Evolutionary conservation across 2,329 filamentous ascomycete genomes (phyloP).

Genomic region (Ophiostoma sp.): DNA sequence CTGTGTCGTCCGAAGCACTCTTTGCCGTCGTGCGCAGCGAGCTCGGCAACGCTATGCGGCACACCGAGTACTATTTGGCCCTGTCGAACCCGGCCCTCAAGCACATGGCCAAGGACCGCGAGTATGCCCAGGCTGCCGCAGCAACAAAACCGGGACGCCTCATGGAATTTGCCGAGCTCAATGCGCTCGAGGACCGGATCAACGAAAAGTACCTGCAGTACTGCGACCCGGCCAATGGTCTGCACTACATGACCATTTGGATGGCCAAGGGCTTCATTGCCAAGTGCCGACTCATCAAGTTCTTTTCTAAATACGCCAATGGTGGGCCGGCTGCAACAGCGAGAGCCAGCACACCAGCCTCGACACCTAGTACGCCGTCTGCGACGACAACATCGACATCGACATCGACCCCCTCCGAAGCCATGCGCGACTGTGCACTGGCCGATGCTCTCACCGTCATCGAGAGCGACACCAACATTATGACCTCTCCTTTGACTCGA

Average conservation of each 20-base stretch:
- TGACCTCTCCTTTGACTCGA: conserved; percentile 35
- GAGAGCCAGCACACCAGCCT: conserved; percentile 25
- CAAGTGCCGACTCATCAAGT: conserved; percentile 51
- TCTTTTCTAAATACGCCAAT: conserved; percentile 30
- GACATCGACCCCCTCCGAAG: background rate
- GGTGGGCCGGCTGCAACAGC: background rate
- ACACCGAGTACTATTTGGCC: conserved; percentile 39
- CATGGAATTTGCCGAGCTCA: conserved; percentile 36
- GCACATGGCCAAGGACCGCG: conserved; percentile 30
- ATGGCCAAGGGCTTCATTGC: conserved; percentile 46
- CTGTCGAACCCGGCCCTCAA: conserved; percentile 40
- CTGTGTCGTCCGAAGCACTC: conserved; percentile 43
- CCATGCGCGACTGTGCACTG: conserved; percentile 35
- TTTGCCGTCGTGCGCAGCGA: conserved; percentile 45
- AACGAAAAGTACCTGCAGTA: conserved; percentile 49
- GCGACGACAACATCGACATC: background rate
- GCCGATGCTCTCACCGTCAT: conserved; percentile 40
- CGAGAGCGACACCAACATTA: conserved; percentile 41
- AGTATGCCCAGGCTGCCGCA: background rate
- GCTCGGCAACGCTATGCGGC: conserved; percentile 43
- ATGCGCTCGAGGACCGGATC: conserved; percentile 42
- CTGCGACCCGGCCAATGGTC: conserved; percentile 42
- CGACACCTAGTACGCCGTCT: conserved; percentile 12
- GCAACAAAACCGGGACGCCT: background rate
- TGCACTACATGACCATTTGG: conserved; percentile 47